phyloP scores from a whole-genome alignment of 495 filamentous ascomycete genomes.

The Elasticomyces elasticus region DNA sequence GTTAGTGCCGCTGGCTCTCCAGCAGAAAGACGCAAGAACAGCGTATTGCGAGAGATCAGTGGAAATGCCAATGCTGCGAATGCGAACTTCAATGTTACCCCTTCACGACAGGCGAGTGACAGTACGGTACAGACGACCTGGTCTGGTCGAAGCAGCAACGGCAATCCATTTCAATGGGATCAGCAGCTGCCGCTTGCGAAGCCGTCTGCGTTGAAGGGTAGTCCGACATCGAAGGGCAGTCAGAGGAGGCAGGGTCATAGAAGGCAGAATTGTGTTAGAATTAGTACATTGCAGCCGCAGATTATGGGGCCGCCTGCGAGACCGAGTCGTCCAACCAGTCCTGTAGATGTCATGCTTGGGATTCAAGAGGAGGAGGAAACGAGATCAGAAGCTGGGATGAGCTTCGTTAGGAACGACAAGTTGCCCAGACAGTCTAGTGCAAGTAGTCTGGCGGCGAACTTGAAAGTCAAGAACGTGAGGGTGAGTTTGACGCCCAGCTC shows the following conservation, averaged over 20 bases:
- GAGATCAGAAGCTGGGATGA: conserved; percentile 11
- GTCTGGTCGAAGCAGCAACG: conserved; percentile 16
- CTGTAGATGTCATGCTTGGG: conserved; percentile 22
- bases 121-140: conserved; percentile 6
- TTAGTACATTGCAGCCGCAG: conserved; percentile 24
- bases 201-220: conserved; percentile 25
- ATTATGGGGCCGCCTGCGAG: conserved; percentile 25
- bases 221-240: conserved; percentile 15
- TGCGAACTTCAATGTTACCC: not conserved
- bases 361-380: conserved; percentile 25
- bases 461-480: conserved; percentile 17
- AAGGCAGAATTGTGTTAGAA: conserved; percentile 25
- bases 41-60: conserved; percentile 17
- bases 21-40: conserved; percentile 16
- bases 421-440: conserved; percentile 11
- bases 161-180: conserved; percentile 26
- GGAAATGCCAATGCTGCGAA: conserved; percentile 5
- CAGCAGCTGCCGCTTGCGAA: conserved; percentile 8
- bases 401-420: not conserved
- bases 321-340: conserved; percentile 24
- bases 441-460: not conserved
- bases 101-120: conserved; percentile 16
- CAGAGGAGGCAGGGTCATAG: conserved; percentile 21
- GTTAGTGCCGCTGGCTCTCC: conserved; percentile 21
- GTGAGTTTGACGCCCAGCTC: conserved; percentile 27